Base-by-base conservation (phyloP, 768 basidiomycete genomes). In the Lactarius hatsudake region DNA sequence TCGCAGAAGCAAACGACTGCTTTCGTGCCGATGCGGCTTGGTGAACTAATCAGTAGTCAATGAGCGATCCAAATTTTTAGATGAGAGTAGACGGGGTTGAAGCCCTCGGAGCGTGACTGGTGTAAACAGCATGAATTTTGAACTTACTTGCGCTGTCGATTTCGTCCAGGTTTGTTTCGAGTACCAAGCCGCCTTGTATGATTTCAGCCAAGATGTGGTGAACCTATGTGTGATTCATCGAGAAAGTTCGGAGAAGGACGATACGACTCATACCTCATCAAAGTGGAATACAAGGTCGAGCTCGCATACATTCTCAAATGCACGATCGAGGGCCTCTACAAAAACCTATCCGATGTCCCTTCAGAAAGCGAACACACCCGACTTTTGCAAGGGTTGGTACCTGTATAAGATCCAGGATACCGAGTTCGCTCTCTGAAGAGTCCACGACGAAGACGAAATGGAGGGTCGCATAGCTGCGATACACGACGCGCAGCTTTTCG, bases 271-370 rank as follows among this genome's bases (percentile, higher is more conserved):
- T 71, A 93, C 96, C 83, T 98, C 95, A 76, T 98, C 97, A 73
- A 98, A 99, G 76, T 98, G 96, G 77, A 98, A 99, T 60, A 99
- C 96, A 15, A 99, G 83, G 76, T 99, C 97, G 55, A 99, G 81
- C 77, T 99, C 97, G 78, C 97, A 98, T 0, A 99, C 97, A 73
- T 98, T 98, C 81, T 97, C 94, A 75, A 98, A 99, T 18, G 94
- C 88, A 43, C 94, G 83, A 77, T 99, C 97, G 42, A 99, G 83
- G 3, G 93, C 90, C 80, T 99, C 97, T 65, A 99, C 97, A 73
- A 99, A 94, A 20, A 99, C 97, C 96, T 96, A 69, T 12, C 65
- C 42, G 5, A 66, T 56, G 38, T 18, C 56, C 71, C 63, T 60
- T 36, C 23, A 32, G 13, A 59, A 45, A 20, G 43, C n/a, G 56